A percentile compares a stretch with the other conserved stretches of the same genome.
These are phyloP conservation scores for Scytalidium lignicola DNA, from an alignment of 2,329 filamentous ascomycete species.

Conservation along the genomic window DNA sequence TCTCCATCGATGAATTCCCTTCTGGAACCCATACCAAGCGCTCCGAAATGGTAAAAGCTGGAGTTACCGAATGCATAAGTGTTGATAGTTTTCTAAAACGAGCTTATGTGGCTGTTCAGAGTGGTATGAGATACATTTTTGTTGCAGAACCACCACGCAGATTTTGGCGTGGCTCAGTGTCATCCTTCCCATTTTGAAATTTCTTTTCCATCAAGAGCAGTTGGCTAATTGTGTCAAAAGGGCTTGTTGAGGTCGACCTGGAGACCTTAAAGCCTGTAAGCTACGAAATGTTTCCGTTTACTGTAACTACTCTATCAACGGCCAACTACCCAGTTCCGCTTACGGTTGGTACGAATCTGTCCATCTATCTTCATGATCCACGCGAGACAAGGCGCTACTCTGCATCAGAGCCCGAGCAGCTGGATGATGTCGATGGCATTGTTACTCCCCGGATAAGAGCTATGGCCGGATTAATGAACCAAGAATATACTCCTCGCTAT, in stretches of 20 bases:
- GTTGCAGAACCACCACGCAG: neutral
- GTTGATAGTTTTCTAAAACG: conserved; percentile 62
- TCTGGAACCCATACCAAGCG: conserved; percentile 37
- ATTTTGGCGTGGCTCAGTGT: neutral
- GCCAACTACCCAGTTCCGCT: conserved; percentile 62
- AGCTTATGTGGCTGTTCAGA: conserved; percentile 77
- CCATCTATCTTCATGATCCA: conserved; percentile 78
- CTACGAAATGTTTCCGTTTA: conserved; percentile 69
- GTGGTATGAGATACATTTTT: conserved; percentile 40
- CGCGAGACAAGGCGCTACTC: conserved; percentile 36
- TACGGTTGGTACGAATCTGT: conserved; percentile 77
- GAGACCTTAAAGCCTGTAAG: conserved; percentile 64
- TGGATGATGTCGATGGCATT: conserved; percentile 20
- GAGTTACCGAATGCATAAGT: conserved; percentile 76
- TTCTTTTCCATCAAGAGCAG: neutral
- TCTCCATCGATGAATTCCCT: conserved; percentile 52
- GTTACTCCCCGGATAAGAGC: conserved; percentile 12
- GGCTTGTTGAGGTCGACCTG: conserved; percentile 78
- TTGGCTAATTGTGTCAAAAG: conserved; percentile 26
- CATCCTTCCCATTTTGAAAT: neutral
- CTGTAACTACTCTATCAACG: conserved; percentile 77
- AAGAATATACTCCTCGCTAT: conserved; percentile 51
- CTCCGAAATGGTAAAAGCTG: conserved; percentile 64
- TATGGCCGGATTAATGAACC: conserved; percentile 25
- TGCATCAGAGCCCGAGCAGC: conserved; percentile 8